These are phyloP conservation scores for Monosporascus sp. DNA, from an alignment of 2,329 filamentous ascomycete species.

Conservation along the genomic window DNA sequence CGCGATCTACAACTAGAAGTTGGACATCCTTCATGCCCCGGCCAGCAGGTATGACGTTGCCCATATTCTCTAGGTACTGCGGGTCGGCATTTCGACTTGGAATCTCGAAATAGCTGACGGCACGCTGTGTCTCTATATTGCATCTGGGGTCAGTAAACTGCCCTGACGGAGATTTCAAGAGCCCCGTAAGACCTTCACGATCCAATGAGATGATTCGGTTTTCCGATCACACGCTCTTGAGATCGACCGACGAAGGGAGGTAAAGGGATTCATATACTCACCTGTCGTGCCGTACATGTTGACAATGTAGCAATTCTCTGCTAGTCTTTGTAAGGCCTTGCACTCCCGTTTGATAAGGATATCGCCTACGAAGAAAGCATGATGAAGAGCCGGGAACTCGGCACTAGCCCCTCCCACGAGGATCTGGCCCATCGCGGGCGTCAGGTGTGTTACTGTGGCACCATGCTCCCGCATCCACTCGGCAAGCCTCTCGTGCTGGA, in stretches of 20 bases:
- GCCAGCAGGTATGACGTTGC: conserved; percentile 67
- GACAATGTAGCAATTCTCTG: conserved; percentile 67
- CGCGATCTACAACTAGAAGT: conserved; percentile 64
- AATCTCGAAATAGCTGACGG: conserved; percentile 63
- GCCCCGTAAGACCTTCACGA: too few species aligned
- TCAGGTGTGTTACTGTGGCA: conserved; percentile 78
- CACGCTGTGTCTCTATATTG: conserved; percentile 70
- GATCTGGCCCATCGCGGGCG: conserved; percentile 91
- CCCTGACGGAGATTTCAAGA: too few species aligned
- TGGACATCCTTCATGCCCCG: conserved; percentile 73
- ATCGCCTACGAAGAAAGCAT: conserved; percentile 89
- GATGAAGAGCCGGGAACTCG: conserved; percentile 68
- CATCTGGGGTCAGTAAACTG: too few species aligned
- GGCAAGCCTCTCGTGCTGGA: conserved; percentile 73
- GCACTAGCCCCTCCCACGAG: conserved; percentile 74
- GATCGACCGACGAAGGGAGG: too few species aligned
- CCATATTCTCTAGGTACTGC: conserved; percentile 56
- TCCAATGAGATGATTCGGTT: too few species aligned
- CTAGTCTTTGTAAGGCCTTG: conserved; percentile 67
- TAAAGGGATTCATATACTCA: too few species aligned
- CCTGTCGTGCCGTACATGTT: conserved; percentile 79
- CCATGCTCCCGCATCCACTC: conserved; percentile 78
- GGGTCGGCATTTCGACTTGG: conserved; percentile 56
- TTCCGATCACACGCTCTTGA: too few species aligned
- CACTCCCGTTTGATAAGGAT: conserved; percentile 82